Conservation (phyloP, 176 grass and related monocot genomes). For the Paspalum notatum region DNA sequence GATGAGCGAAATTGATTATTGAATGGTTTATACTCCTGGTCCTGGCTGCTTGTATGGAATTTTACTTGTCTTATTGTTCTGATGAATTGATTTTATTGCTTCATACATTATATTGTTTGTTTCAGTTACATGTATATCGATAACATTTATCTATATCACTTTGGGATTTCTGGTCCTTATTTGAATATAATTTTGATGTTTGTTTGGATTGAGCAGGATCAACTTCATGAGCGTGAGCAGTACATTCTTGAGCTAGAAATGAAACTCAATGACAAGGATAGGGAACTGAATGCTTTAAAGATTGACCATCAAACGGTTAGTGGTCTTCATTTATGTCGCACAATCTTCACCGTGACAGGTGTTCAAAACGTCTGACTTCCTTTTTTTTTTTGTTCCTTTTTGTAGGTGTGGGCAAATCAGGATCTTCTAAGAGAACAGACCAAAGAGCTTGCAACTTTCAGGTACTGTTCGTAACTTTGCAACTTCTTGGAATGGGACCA, state of each 20-base stretch:
- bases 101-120: background rate
- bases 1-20: constrained; percentile 4
- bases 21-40: too few species aligned
- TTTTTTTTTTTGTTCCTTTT: constrained; percentile 36
- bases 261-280: constrained; percentile 83
- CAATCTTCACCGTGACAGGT: constrained; percentile 12
- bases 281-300: constrained; percentile 78
- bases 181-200: constrained; percentile 14
- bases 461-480: constrained; percentile 46
- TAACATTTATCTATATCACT: too few species aligned
- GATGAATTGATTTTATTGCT: background rate
- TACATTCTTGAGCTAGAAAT: constrained; percentile 89
- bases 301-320: constrained; percentile 93
- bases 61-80: background rate
- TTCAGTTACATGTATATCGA: background rate
- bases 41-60: background rate
- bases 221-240: constrained; percentile 88
- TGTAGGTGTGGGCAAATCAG: constrained; percentile 94
- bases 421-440: constrained; percentile 98
- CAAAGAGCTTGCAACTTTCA: constrained; percentile 81
- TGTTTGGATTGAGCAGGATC: constrained; percentile 60
- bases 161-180: background rate
- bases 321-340: constrained; percentile 28
- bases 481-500: background rate
- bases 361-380: background rate